Percentiles rank a stretch among this genome's conserved stretches.
Conservation (phyloP, 129 eudicot genomes). For the Flaveria ramosissima region DNA sequence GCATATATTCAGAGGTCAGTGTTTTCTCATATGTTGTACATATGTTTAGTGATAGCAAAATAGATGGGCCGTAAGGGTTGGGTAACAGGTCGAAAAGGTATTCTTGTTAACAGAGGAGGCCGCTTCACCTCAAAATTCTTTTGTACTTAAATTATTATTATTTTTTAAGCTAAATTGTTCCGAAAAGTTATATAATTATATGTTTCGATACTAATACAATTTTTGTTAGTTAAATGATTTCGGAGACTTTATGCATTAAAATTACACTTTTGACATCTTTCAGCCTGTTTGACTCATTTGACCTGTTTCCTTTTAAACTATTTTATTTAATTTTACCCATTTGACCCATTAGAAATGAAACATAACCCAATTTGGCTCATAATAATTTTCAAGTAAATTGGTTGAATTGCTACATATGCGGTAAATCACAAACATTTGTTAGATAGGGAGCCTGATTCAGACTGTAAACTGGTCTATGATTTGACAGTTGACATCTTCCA, state of each 20-base stretch:
- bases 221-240: not conserved
- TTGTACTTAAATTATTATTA: not conserved
- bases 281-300: not conserved
- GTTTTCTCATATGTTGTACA: constrained; percentile 16
- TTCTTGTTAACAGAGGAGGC: not conserved
- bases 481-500: not conserved
- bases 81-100: not conserved
- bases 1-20: constrained; percentile 86
- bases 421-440: not conserved
- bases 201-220: not conserved
- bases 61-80: not conserved
- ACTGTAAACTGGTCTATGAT: constrained; percentile 10
- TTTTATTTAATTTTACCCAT: not conserved
- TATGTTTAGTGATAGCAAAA: not conserved
- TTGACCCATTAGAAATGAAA: not conserved
- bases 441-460: not conserved
- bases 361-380: not conserved
- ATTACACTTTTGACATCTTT: not conserved
- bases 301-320: not conserved
- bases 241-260: not conserved
- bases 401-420: not conserved
- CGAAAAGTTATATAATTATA: too few species aligned
- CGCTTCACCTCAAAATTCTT: not conserved
- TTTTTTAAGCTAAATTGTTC: not conserved
- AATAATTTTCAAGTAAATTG: not conserved